phyloP scores from a whole-genome alignment of 768 basidiomycete species.

The Collybiopsis luxurians region DNA sequence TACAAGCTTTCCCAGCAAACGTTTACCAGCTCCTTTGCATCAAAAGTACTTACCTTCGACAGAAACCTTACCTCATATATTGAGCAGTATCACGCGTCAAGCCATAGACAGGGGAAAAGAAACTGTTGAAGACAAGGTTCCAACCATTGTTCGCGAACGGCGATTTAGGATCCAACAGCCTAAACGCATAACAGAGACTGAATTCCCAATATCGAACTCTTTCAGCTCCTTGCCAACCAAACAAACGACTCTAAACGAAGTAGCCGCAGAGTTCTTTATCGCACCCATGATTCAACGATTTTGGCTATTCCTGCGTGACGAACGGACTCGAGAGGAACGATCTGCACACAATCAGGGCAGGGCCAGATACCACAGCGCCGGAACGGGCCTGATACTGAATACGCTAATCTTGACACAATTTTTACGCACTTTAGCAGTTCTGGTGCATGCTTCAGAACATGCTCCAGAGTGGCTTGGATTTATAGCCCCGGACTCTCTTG shows the following conservation, averaged over 20 bases:
- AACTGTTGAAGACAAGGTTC: constrained; percentile 50
- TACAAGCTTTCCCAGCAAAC: constrained; percentile 77
- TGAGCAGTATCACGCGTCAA: constrained; percentile 59
- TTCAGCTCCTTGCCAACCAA: constrained; percentile 10
- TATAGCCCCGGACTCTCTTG: constrained; percentile 78
- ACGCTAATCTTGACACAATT: constrained; percentile 76
- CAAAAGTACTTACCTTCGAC: constrained; percentile 50
- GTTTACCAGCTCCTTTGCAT: constrained; percentile 71
- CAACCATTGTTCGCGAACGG: constrained; percentile 70
- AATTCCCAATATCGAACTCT: background rate
- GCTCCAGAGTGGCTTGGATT: constrained; percentile 79
- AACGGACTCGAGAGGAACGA: constrained; percentile 71
- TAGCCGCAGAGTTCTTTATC: constrained; percentile 88
- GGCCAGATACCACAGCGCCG: constrained; percentile 64
- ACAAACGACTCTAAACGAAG: constrained; percentile 50
- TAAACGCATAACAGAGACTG: constrained; percentile 43
- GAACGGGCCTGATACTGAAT: constrained; percentile 80
- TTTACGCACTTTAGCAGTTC: constrained; percentile 69
- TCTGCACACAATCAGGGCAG: constrained; percentile 55
- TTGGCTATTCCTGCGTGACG: constrained; percentile 90
- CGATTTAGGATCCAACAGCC: constrained; percentile 62
- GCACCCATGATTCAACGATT: constrained; percentile 91
- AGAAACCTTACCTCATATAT: constrained; percentile 50
- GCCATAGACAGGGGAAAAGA: constrained; percentile 64
- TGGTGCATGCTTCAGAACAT: constrained; percentile 81